phyloP scores from a whole-genome alignment of 2,329 filamentous ascomycete species.

The Mycosphaerella arachidis region DNA sequence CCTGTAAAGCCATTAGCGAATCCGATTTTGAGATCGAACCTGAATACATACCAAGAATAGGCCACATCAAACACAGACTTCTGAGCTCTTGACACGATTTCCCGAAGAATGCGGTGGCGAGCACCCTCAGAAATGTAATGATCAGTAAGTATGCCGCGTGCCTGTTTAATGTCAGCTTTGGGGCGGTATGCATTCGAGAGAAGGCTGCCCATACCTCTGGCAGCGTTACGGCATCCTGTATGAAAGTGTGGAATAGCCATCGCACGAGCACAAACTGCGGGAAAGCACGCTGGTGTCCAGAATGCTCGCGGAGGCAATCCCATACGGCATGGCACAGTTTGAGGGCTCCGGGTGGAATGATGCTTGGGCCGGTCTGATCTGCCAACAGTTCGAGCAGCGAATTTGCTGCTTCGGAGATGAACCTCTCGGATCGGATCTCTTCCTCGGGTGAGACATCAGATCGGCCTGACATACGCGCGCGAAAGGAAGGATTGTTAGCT shows the following conservation, averaged over 20 bases:
- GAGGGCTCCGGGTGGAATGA: constrained; percentile 79
- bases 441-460: constrained; percentile 68
- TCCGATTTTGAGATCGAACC: neutral
- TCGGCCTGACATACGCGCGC: constrained; percentile 65
- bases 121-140: constrained; percentile 91
- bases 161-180: constrained; percentile 41
- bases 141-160: constrained; percentile 66
- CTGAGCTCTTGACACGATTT: constrained; percentile 75
- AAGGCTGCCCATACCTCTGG: constrained; percentile 62
- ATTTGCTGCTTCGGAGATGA: constrained; percentile 77
- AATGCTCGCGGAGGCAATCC: constrained; percentile 59
- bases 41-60: constrained; percentile 57
- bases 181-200: neutral
- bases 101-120: constrained; percentile 66
- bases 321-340: constrained; percentile 82
- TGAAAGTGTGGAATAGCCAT: constrained; percentile 87
- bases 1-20: constrained; percentile 35
- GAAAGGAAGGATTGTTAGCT: constrained; percentile 68
- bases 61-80: constrained; percentile 73
- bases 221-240: constrained; percentile 77
- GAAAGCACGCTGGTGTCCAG: constrained; percentile 64
- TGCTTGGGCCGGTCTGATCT: constrained; percentile 69
- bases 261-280: constrained; percentile 81
- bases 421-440: constrained; percentile 77
- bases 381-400: constrained; percentile 82